A percentile compares a stretch with the other conserved stretches of the same genome.
Evolutionary conservation across 371 early-diverging fungal genomes (phyloP).

Genomic region (Mortierella sp.): DNA sequence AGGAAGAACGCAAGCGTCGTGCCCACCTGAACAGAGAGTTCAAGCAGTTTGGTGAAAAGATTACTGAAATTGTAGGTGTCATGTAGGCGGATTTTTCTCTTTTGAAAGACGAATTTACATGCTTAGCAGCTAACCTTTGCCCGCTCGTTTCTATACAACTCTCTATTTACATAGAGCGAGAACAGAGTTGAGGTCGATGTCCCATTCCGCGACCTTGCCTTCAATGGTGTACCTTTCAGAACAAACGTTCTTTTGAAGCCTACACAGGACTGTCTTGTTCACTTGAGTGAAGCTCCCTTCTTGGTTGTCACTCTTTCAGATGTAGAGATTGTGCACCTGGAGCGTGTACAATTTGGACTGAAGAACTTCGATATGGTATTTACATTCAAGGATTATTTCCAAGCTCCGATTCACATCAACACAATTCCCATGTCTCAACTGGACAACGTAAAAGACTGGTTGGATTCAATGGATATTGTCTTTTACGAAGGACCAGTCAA

Average conservation of each 20-base stretch:
- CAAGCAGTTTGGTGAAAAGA: slow-evolving; percentile 92
- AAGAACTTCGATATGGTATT: slow-evolving; percentile 99
- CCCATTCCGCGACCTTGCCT: slow-evolving; percentile 96
- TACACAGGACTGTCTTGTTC: slow-evolving; percentile 98
- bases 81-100: neutral
- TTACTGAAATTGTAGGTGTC: slow-evolving; percentile 81
- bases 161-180: slow-evolving; percentile 67
- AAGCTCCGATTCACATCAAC: slow-evolving; percentile 95
- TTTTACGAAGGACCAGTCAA: slow-evolving; percentile 98
- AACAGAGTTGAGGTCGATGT: slow-evolving; percentile 92
- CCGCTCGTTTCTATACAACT: neutral
- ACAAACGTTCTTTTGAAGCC: slow-evolving; percentile 97
- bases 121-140: neutral
- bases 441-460: slow-evolving; percentile 98
- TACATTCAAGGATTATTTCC: slow-evolving; percentile 96
- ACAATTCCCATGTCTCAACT: slow-evolving; percentile 96
- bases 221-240: slow-evolving; percentile 97
- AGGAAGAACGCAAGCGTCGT: slow-evolving; percentile 93
- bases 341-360: slow-evolving; percentile 97
- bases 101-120: too few species aligned
- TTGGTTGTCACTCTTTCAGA: slow-evolving; percentile 95
- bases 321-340: slow-evolving; percentile 98
- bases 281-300: slow-evolving; percentile 97
- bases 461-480: slow-evolving; percentile 97
- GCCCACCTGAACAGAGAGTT: slow-evolving; percentile 95